Conservation (phyloP, 1,284 basidiomycete genomes). For the Porodaedalea pini region DNA sequence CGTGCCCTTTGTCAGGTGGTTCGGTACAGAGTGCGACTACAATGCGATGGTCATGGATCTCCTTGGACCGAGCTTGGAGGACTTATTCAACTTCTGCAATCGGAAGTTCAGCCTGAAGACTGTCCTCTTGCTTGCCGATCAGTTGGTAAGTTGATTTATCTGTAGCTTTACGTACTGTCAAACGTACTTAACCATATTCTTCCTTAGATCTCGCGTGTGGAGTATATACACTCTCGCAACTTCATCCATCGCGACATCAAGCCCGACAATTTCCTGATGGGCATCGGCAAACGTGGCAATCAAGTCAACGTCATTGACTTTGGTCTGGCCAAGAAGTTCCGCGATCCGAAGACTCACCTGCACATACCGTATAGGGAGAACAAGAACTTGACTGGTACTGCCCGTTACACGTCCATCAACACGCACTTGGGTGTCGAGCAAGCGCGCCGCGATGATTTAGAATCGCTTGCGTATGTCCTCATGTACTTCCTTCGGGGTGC, state of each 20-base stretch:
- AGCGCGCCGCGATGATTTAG: slow-evolving; percentile 92
- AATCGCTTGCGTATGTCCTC: slow-evolving; percentile 93
- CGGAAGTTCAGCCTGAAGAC: slow-evolving; percentile 98
- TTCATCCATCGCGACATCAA: slow-evolving; percentile 99
- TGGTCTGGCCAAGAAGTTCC: slow-evolving; percentile 98
- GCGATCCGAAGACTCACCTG: slow-evolving; percentile 98
- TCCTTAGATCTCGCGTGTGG: slow-evolving; percentile 90
- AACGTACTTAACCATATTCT: slow-evolving; percentile 13
- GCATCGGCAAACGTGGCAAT: slow-evolving; percentile 98
- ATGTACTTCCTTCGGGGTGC: slow-evolving; percentile 98
- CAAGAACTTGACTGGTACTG: slow-evolving; percentile 99
- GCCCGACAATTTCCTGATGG: slow-evolving; percentile 99
- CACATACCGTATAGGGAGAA: slow-evolving; percentile 99
- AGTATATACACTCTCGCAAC: slow-evolving; percentile 99
- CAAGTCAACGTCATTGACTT: slow-evolving; percentile 99
- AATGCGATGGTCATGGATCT: slow-evolving; percentile 99
- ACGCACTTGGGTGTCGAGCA: slow-evolving; percentile 98
- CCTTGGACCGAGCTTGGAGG: slow-evolving; percentile 95
- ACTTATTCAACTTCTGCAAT: slow-evolving; percentile 99
- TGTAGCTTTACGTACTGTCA: slow-evolving; percentile 15
- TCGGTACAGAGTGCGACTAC: slow-evolving; percentile 98
- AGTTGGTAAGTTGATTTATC: slow-evolving; percentile 63
- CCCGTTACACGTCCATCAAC: slow-evolving; percentile 99
- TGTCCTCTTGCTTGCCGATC: slow-evolving; percentile 93
- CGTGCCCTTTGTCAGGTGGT: slow-evolving; percentile 97